Conservation (phyloP, 2,329 filamentous ascomycete genomes). For the Sordariomycetes sp. region DNA sequence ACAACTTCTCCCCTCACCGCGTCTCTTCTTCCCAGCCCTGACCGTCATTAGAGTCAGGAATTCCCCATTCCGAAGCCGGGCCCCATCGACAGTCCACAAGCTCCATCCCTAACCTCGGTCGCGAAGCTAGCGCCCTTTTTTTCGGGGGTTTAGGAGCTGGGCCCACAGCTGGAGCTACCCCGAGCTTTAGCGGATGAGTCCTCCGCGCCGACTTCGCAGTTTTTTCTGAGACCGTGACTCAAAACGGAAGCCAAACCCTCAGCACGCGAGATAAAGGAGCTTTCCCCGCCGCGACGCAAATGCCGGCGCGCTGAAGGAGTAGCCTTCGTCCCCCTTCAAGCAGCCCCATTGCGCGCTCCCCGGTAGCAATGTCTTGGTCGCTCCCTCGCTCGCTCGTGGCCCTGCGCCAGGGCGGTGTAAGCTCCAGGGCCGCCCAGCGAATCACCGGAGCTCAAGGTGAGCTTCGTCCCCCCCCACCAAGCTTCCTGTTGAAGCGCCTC, state of each 20-base stretch:
- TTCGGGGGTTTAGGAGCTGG: no score
- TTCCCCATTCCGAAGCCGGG: no score
- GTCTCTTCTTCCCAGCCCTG: no score
- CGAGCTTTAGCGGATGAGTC: neutral
- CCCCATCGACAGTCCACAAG: no score
- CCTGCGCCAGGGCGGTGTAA: slow-evolving; percentile 4
- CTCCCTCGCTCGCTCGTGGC: slow-evolving; percentile 3
- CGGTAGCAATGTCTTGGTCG: neutral
- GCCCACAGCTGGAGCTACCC: no score
- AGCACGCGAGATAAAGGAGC: neutral
- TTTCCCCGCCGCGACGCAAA: neutral
- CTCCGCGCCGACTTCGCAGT: no score
- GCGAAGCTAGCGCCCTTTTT: no score
- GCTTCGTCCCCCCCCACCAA: neutral
- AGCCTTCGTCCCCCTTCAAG: neutral
- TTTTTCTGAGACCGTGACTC: neutral
- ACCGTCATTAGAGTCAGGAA: no score
- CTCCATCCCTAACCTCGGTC: no score
- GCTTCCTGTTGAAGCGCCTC: neutral
- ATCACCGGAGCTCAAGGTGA: slow-evolving; percentile 3
- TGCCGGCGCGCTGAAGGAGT: neutral
- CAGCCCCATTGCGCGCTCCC: neutral
- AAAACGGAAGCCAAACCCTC: neutral
- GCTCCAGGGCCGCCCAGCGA: slow-evolving; percentile 2
- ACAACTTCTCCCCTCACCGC: no score